Percentiles rank a stretch among this genome's conserved stretches.
These are phyloP conservation scores for Fraxinus baroniana DNA, from an alignment of 305 asterid genomes.

Conservation along the genomic window DNA sequence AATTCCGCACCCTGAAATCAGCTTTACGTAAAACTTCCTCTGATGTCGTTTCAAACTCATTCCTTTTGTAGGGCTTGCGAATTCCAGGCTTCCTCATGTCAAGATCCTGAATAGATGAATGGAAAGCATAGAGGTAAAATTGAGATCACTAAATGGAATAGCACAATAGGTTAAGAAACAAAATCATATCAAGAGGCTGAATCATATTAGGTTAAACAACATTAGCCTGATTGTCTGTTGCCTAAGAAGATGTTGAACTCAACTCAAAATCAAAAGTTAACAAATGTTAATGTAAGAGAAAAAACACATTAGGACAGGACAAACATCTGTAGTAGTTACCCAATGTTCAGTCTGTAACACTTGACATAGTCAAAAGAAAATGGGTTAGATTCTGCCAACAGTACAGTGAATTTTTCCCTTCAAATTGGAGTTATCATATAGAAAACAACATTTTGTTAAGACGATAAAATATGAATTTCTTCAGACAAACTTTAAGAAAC, in stretches of 20 bases:
- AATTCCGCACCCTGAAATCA: slow-evolving; percentile 76
- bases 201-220: slow-evolving; percentile 6
- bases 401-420: neutral
- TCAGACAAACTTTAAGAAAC: neutral
- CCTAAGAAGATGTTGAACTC: slow-evolving; percentile 9
- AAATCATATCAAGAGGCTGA: slow-evolving; percentile 15
- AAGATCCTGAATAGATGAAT: slow-evolving; percentile 56
- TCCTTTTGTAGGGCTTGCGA: slow-evolving; percentile 51
- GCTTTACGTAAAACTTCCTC: slow-evolving; percentile 70
- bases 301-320: slow-evolving; percentile 1
- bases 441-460: neutral
- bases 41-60: slow-evolving; percentile 65
- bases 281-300: neutral
- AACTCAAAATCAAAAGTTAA: slow-evolving; percentile 2
- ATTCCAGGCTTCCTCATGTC: slow-evolving; percentile 70
- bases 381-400: neutral
- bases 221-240: neutral
- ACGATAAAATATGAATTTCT: neutral
- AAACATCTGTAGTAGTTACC: neutral
- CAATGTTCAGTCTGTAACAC: slow-evolving; percentile 3
- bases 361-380: neutral
- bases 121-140: slow-evolving; percentile 20
- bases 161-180: neutral
- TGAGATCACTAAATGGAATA: slow-evolving; percentile 19
- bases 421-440: neutral